Conservation (phyloP, 2,329 filamentous ascomycete genomes). For the Fusarium chlamydosporum region DNA sequence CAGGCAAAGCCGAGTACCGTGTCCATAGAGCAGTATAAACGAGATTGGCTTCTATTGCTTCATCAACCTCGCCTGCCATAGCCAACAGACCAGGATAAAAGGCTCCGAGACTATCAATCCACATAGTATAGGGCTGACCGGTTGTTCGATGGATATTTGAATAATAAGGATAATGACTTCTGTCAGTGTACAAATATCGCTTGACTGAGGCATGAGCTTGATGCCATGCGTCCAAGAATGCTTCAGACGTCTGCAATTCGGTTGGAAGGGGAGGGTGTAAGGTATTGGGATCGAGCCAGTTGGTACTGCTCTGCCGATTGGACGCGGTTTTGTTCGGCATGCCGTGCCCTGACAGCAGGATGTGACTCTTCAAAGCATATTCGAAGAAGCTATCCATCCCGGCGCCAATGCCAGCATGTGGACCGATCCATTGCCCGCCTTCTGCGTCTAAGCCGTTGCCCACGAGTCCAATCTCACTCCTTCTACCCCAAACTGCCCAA, state of each 20-base stretch:
- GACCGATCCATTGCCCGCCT: conserved; percentile 87
- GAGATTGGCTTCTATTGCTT: conserved; percentile 90
- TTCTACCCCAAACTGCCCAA: conserved; percentile 94
- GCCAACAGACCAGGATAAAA: conserved; percentile 93
- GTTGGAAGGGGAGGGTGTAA: conserved; percentile 72
- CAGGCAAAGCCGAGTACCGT: conserved; percentile 91
- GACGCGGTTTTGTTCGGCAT: conserved; percentile 64
- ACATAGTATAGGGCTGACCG: conserved; percentile 88
- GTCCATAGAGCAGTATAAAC: conserved; percentile 96
- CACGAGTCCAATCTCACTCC: conserved; percentile 88
- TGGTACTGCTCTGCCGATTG: conserved; percentile 59
- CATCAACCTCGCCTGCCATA: conserved; percentile 88
- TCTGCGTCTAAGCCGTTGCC: conserved; percentile 95
- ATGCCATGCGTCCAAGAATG: conserved; percentile 87
- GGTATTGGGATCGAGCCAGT: conserved; percentile 74
- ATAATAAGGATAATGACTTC: conserved; percentile 88
- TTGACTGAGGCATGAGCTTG: conserved; percentile 89
- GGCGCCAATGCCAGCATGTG: conserved; percentile 93
- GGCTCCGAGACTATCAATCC: conserved; percentile 96
- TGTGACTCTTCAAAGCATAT: conserved; percentile 94
- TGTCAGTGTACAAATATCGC: conserved; percentile 86
- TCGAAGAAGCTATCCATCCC: conserved; percentile 99
- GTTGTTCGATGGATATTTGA: conserved; percentile 90
- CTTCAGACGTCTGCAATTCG: conserved; percentile 78
- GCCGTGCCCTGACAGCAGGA: conserved; percentile 84